Evolutionary conservation across 768 basidiomycete genomes (phyloP).

Genomic region (Tricholoma flavovirens): DNA sequence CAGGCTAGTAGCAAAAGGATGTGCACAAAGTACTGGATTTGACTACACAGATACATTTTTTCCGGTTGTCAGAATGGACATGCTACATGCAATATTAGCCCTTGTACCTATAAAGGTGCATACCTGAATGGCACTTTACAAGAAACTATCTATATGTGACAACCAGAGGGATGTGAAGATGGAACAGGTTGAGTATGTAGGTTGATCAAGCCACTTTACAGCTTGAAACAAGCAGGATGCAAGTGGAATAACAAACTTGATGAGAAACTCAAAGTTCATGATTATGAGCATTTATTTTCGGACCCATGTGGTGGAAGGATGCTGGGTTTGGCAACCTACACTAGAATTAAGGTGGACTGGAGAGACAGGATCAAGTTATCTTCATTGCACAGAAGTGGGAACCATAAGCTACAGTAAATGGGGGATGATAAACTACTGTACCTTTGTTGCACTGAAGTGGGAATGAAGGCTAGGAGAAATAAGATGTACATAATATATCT

Average conservation of each 20-base stretch:
- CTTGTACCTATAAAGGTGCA: constrained; percentile 14
- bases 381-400: too few species aligned
- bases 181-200: constrained; percentile 4
- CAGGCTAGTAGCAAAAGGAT: constrained; percentile 31
- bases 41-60: constrained; percentile 25
- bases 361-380: too few species aligned
- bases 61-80: constrained; percentile 12
- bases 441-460: too few species aligned
- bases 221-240: constrained; percentile 6
- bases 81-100: constrained; percentile 16
- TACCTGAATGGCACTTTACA: constrained; percentile 9
- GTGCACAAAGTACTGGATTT: constrained; percentile 26
- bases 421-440: too few species aligned
- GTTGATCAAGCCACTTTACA: constrained; percentile 4
- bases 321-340: too few species aligned
- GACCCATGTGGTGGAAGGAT: constrained; percentile 24
- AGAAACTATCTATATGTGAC: constrained; percentile 30
- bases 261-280: constrained; percentile 12
- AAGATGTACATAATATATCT: too few species aligned
- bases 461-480: too few species aligned
- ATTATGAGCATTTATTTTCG: constrained; percentile 10
- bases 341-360: too few species aligned
- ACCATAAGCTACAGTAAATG: too few species aligned
- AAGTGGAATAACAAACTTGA: constrained; percentile 26
- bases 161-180: constrained; percentile 16